Base-by-base conservation (phyloP, 2,329 filamentous ascomycete species). In the Cordyceps cateniannulata region DNA sequence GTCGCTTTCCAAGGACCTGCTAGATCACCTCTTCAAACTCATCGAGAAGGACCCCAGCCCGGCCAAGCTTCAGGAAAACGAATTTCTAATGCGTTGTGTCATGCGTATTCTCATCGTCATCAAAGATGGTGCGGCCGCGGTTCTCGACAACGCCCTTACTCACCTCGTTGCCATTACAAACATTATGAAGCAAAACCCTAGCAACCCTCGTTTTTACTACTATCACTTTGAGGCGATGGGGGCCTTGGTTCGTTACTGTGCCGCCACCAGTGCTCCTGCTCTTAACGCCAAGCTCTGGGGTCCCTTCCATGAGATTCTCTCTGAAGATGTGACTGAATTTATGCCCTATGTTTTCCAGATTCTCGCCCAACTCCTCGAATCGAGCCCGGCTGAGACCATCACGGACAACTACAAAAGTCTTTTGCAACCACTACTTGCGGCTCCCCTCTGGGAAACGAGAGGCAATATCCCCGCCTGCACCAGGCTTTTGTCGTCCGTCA, bases 141-240 rank as follows among this genome's bases (percentile, higher is more conserved):
- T 95, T 53, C 81, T 88, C 6, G 91, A 96, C 66, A 84, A 82
- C 66, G 85, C 96, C n/a, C 78, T 98, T 58, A 83, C 85, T 57
- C 92, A 96, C 72, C 83, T 99, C 62, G 86, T 96, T 69, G 88
- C 84, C 63, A 97, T 99, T 68, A 96, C 93, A 53, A 89, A 89
- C 69, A 87, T 96, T 66, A 98, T 98, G 74, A 89, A 92, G 70
- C 85, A 89, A 67, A 99, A 99, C 74, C 95, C 95, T 0, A 97
- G 93, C 77, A 99, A 99, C 75, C 95, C 95, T 2, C 85, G 91
- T 14, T 99, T 99, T 77, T 97, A 97, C 77, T 99, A 99, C 79
- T 99, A 93, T 74, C 91, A 96, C 72, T 99, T 99, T 65, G 95
- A 99, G 77, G 90, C 91, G 3, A 79, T 99, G 50, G 95, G 95